A percentile compares a stretch with the other conserved stretches of the same genome.
Evolutionary conservation across 1,284 basidiomycete species (phyloP).

Genomic region (Pisolithus thermaeus): DNA sequence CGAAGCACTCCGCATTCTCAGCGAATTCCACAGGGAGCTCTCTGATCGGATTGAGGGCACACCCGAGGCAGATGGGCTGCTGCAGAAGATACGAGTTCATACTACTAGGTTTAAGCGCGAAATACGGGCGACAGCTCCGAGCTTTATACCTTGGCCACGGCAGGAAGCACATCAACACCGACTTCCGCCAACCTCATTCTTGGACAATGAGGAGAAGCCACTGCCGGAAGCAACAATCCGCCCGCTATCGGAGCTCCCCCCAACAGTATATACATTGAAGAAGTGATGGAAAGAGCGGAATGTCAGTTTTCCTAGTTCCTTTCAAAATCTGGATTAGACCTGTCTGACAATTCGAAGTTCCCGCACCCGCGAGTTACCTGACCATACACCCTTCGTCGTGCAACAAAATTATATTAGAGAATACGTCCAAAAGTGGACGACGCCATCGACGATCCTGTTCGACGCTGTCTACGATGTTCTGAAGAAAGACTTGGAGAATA

Average conservation of each 20-base stretch:
- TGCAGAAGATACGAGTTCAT: slow-evolving; percentile 48
- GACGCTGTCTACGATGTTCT: slow-evolving; percentile 38
- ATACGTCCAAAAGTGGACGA: slow-evolving; percentile 45
- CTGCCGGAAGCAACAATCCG: not conserved
- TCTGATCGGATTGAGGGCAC: slow-evolving; percentile 45
- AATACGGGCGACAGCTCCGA: slow-evolving; percentile 51
- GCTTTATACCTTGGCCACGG: slow-evolving; percentile 34
- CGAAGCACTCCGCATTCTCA: slow-evolving; percentile 47
- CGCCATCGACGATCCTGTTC: slow-evolving; percentile 45
- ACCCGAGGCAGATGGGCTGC: slow-evolving; percentile 40
- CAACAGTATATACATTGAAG: slow-evolving; percentile 45
- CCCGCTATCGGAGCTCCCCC: not conserved
- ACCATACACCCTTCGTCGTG: slow-evolving; percentile 58
- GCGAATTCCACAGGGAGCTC: slow-evolving; percentile 42
- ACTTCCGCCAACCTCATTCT: slow-evolving; percentile 31
- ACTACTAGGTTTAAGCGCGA: slow-evolving; percentile 41
- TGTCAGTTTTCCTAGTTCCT: slow-evolving; percentile 32
- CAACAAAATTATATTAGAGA: slow-evolving; percentile 43
- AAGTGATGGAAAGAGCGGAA: slow-evolving; percentile 45
- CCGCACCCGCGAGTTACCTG: slow-evolving; percentile 62
- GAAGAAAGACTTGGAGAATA: slow-evolving; percentile 31
- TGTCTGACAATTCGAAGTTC: slow-evolving; percentile 35
- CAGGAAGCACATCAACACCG: not conserved
- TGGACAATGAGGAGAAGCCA: slow-evolving; percentile 33
- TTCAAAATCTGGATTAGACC: not conserved